phyloP scores from a whole-genome alignment of 2,329 filamentous ascomycete genomes.

The Nigrospora oryzae region DNA sequence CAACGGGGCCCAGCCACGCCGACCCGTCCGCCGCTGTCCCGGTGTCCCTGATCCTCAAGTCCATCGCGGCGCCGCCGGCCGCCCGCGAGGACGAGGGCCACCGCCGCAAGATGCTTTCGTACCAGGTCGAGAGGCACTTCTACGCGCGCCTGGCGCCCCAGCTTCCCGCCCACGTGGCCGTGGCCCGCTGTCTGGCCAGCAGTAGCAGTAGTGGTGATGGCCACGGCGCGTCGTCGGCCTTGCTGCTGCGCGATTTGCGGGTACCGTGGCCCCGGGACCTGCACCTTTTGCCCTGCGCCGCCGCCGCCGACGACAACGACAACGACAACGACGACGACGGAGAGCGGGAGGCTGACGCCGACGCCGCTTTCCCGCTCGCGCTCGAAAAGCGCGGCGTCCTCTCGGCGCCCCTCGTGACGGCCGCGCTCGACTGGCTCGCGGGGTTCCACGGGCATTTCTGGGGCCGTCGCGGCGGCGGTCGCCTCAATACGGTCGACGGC shows the following conservation, averaged over 20 bases:
- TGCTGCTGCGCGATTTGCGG: constrained; percentile 12
- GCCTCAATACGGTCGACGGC: too few relatives aligned
- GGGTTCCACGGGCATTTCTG: constrained; percentile 51
- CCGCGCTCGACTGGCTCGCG: constrained; percentile 54
- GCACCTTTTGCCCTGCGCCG: constrained; percentile 15
- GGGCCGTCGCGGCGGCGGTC: constrained; percentile 10
- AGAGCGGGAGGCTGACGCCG: constrained; percentile 43
- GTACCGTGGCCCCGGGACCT: constrained; percentile 28
- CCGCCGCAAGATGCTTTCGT: constrained; percentile 56
- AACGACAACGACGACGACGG: neutral
- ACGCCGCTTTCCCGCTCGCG: constrained; percentile 40
- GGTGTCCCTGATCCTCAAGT: constrained; percentile 45
- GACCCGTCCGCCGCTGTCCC: constrained; percentile 20
- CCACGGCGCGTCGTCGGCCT: constrained; percentile 11
- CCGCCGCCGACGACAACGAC: too few relatives aligned
- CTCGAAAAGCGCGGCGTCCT: constrained; percentile 44
- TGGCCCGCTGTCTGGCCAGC: constrained; percentile 38
- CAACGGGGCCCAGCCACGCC: constrained; percentile 19
- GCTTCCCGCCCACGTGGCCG: constrained; percentile 30
- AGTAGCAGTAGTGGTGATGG: constrained; percentile 3
- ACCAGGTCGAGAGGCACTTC: constrained; percentile 59
- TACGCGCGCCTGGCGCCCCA: constrained; percentile 47
- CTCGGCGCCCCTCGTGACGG: constrained; percentile 34
- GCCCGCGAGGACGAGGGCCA: constrained; percentile 47
- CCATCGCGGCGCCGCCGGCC: constrained; percentile 42